Evolutionary conservation across 441 rosid species (phyloP), one percentile per base, ranked within the genome.

Genomic region (Populus hybrid): DNA sequence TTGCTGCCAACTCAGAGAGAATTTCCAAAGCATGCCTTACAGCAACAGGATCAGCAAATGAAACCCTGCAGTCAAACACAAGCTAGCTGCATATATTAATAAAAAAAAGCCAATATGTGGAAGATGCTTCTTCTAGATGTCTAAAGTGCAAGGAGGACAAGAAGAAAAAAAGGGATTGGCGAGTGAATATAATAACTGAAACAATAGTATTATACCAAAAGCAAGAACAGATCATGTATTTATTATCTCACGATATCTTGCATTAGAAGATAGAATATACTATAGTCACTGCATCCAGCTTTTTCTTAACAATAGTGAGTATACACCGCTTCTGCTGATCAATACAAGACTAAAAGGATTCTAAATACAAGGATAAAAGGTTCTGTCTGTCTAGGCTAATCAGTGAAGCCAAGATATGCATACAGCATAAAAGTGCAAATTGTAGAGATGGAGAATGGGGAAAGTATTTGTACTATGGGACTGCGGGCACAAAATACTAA

Each of bases 11-110:
- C 82, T 94, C 98, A 53, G 89, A 89, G 70, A 92, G 79, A 85
- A 97, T 93, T 87, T 94, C 97, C 85, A 97, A 82, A 66, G 99
- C 89, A 91, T 94, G 98, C 84, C 99, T 89, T 85, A 97, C 99
- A 70, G 99, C 98, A 84, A 97, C 87, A 84, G 99, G 98, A 89
- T 97, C 99, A 76, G 94, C 89, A 88, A 93, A 93, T 36, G 91
- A 92, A 82, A 94, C 84, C 84, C 98, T 94, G 89, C 84, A 83
- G 70, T 75, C 61, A 77, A 73, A 78, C 32, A 80, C 19, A 7
- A 72, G 46, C 32, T 79, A 65, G 36, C 16, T 16, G 50, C 67
- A 73, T n/a, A 75, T 46, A 46, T 66, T 12, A 66, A 36, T 8
- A 7, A n/a, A 30, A 46, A 75, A 28, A 9, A 18, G 23, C 63